Conservation (phyloP, 2,329 filamentous ascomycete species). For the Talaromyces sp. region DNA sequence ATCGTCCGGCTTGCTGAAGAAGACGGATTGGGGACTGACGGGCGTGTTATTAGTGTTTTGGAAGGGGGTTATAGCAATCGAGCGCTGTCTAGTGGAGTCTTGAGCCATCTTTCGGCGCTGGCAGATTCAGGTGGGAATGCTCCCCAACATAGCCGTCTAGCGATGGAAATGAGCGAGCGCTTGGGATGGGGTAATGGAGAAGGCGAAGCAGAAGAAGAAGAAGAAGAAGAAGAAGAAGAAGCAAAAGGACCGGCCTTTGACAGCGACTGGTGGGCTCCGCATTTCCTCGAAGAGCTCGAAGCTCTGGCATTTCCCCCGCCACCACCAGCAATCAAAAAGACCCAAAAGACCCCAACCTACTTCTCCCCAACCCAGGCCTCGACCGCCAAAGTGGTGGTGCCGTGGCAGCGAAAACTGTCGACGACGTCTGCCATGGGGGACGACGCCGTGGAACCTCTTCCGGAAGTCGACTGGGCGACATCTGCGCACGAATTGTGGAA, state of each 20-base stretch:
- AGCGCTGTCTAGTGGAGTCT: constrained; percentile 77
- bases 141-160: constrained; percentile 41
- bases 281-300: constrained; percentile 66
- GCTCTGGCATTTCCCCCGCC: constrained; percentile 48
- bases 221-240: constrained; percentile 11
- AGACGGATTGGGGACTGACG: constrained; percentile 69
- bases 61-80: constrained; percentile 96
- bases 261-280: constrained; percentile 64
- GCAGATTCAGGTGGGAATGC: constrained; percentile 43
- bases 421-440: constrained; percentile 37
- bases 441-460: constrained; percentile 61
- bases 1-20: constrained; percentile 77
- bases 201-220: too few relatives aligned
- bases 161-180: constrained; percentile 53
- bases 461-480: constrained; percentile 78
- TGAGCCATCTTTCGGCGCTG: constrained; percentile 85
- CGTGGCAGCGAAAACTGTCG: constrained; percentile 45
- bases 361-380: constrained; percentile 85
- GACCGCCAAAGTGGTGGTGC: constrained; percentile 68
- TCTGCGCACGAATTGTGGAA: constrained; percentile 80
- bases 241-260: constrained; percentile 48
- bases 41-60: constrained; percentile 84
- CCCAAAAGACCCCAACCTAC: constrained; percentile 64
- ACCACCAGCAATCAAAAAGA: constrained; percentile 43
- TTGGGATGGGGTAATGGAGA: constrained; percentile 13